Conservation (phyloP, 768 basidiomycete genomes). For the Tricholoma sp. region DNA sequence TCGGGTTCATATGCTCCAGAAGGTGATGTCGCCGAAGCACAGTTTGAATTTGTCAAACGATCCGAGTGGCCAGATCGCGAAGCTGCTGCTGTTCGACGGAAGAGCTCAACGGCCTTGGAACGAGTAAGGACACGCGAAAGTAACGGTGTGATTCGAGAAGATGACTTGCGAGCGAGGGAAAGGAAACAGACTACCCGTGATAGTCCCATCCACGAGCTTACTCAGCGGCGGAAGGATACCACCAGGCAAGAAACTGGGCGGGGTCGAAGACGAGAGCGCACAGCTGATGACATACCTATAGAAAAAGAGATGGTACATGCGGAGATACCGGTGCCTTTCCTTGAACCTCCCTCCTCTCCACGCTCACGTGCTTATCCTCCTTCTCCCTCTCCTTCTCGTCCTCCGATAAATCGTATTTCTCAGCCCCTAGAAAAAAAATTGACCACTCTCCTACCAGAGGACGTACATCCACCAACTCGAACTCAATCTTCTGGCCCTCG, state of each 20-base stretch:
- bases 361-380: conserved; percentile 46
- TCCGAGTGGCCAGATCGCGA: conserved; percentile 85
- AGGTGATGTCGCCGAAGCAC: conserved; percentile 56
- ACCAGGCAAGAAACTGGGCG: conserved; percentile 41
- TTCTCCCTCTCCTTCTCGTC: conserved; percentile 49
- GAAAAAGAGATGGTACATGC: conserved; percentile 25
- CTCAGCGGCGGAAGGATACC: conserved; percentile 55
- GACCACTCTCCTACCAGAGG: neutral
- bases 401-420: conserved; percentile 33
- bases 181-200: conserved; percentile 39
- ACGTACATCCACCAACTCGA: conserved; percentile 29
- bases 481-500: conserved; percentile 22
- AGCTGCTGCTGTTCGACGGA: conserved; percentile 60
- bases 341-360: conserved; percentile 34
- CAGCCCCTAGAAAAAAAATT: conserved; percentile 21
- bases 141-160: conserved; percentile 19
- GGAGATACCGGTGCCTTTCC: conserved; percentile 24
- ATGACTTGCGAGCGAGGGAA: conserved; percentile 28
- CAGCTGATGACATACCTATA: conserved; percentile 25
- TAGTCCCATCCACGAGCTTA: conserved; percentile 38
- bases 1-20: conserved; percentile 33
- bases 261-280: conserved; percentile 59
- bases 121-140: conserved; percentile 50
- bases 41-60: conserved; percentile 78
- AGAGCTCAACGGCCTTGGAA: conserved; percentile 59